Base-by-base conservation (phyloP, 805 yeast genomes). In the Pichia eremophila region DNA sequence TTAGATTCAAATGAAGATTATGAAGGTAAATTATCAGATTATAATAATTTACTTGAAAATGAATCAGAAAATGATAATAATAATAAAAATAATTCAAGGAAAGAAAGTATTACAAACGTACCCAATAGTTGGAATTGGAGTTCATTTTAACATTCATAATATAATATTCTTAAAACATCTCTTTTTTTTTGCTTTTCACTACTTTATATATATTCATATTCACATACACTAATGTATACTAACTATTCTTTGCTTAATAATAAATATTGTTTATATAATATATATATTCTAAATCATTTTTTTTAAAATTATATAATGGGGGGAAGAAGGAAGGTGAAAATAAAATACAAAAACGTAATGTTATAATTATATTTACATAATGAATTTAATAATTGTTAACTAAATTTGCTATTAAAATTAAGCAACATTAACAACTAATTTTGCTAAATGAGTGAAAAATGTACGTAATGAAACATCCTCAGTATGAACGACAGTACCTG, bases 391-490 rank as follows among this genome's bases (percentile, higher is more conserved):
- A n/a, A n/a, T n/a, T n/a, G n/a, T n/a, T n/a, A n/a, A n/a, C n/a
- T n/a, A n/a, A n/a, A n/a, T n/a, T n/a, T n/a, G n/a, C n/a, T n/a
- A n/a, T n/a, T n/a, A n/a, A n/a, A 39, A 49, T 46, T 53, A 56
- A 18, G 62, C 53, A 44, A 62, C 63, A 51, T 65, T 66, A 40
- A 91, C 97, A 46, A 91, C 95, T 55, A 90, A 79, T 67, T 87
- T 87, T 65, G 90, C 95, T 62, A 93, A 77, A 67, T 93, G 98
- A 44, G 83, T 76, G 95, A 93, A 91, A 69, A 93, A 93, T 42
- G 89, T 89, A 70, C 91, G 96, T 66, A 93, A 73, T 46, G 91
- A 82, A 45, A 93, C 96, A 69, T 93, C 99, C 69, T 93, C 99
- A 25, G 99, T 93, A 64, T 91, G 80, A 43, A 93, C 97, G 56